Percentiles rank a stretch among this genome's conserved stretches.
These are phyloP conservation scores for Aspergillus tanneri DNA, from an alignment of 2,329 filamentous ascomycete species.

Conservation along the genomic window DNA sequence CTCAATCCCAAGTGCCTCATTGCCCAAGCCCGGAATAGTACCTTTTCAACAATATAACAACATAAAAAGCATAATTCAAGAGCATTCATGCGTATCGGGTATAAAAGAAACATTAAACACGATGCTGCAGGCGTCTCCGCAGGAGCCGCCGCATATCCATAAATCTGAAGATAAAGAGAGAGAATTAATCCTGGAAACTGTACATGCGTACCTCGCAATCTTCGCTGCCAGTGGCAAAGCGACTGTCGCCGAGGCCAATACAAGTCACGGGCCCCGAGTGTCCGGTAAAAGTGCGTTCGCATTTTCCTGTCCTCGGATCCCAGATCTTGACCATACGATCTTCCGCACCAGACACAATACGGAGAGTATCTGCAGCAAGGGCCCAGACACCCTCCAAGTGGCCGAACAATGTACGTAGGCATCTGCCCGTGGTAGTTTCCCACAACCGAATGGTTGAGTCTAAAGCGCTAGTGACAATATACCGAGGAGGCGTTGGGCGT, in stretches of 20 bases:
- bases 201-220: constrained; percentile 88
- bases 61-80: too few relatives aligned
- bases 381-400: constrained; percentile 97
- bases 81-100: too few relatives aligned
- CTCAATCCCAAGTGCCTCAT: too few relatives aligned
- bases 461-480: constrained; percentile 89
- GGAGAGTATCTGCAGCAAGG: constrained; percentile 80
- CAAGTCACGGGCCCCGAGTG: constrained; percentile 91
- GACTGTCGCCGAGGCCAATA: constrained; percentile 82
- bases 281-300: constrained; percentile 87
- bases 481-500: constrained; percentile 75
- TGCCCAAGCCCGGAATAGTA: too few relatives aligned
- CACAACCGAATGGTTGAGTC: constrained; percentile 91
- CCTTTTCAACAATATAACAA: too few relatives aligned
- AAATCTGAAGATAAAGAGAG: neutral
- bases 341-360: constrained; percentile 85
- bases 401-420: constrained; percentile 89
- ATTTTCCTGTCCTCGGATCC: constrained; percentile 88
- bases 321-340: constrained; percentile 95
- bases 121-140: too few relatives aligned
- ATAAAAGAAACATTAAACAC: too few relatives aligned
- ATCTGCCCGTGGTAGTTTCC: constrained; percentile 79
- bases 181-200: constrained; percentile 57
- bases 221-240: constrained; percentile 88
- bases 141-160: too few relatives aligned